phyloP scores from a whole-genome alignment of 345 rosid species.

The Geranium rotundifolium region DNA sequence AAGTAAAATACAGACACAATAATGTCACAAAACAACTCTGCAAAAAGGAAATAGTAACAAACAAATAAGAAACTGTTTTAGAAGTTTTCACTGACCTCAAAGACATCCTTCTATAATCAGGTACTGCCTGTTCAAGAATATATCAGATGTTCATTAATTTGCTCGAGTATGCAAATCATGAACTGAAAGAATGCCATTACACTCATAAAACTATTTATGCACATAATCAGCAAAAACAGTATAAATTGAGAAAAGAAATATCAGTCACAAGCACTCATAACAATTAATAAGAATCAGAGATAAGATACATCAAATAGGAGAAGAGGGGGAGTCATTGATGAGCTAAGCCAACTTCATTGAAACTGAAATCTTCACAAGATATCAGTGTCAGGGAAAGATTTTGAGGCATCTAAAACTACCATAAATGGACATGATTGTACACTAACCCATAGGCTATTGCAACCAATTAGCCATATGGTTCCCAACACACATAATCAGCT shows the following conservation, averaged over 20 bases:
- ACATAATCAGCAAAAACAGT: neutral
- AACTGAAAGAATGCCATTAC: neutral
- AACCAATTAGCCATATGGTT: neutral
- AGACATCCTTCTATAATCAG: conserved; percentile 24
- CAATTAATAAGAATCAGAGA: neutral
- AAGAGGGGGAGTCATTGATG: neutral
- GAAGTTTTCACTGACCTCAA: conserved; percentile 32
- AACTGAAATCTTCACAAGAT: no score
- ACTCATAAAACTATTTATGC: neutral
- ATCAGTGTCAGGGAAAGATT: no score
- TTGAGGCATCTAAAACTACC: no score
- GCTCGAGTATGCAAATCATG: neutral
- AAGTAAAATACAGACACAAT: conserved; percentile 6
- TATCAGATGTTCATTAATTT: neutral
- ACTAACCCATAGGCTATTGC: neutral
- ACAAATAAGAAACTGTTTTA: neutral
- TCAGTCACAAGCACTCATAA: no score
- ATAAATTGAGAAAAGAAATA: neutral
- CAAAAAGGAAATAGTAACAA: conserved; percentile 3
- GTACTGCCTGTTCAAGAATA: conserved; percentile 22
- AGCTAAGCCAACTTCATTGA: no score
- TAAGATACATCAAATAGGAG: neutral
- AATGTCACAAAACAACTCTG: conserved; percentile 2
- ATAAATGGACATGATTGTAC: neutral
- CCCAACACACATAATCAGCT: neutral